A percentile compares a stretch with the other conserved stretches of the same genome.
phyloP scores from a whole-genome alignment of 257 asterid species.

The Nicotiana noctiflora region DNA sequence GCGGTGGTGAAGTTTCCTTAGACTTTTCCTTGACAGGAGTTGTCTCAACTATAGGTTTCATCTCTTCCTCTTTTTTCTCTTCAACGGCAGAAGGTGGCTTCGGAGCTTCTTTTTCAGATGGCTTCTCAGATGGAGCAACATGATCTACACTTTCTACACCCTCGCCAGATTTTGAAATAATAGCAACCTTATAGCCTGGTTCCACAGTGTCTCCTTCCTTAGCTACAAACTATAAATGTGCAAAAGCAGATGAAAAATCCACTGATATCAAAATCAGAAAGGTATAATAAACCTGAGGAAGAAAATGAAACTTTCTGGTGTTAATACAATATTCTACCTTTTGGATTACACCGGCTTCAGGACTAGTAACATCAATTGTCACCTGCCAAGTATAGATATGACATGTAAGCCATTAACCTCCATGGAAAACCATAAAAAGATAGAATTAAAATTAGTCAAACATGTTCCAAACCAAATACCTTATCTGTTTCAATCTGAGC shows the following conservation, averaged over 20 bases:
- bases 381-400: constrained; percentile 47
- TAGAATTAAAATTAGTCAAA: not conserved
- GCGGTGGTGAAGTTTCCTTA: constrained; percentile 37
- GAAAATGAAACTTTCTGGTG: not conserved
- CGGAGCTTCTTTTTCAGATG: constrained; percentile 53
- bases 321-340: constrained; percentile 40
- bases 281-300: not conserved
- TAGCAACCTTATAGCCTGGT: constrained; percentile 88
- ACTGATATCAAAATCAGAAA: constrained; percentile 8
- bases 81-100: constrained; percentile 39
- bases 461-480: constrained; percentile 33
- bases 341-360: constrained; percentile 97
- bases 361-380: constrained; percentile 95
- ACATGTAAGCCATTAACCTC: not conserved
- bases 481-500: constrained; percentile 99
- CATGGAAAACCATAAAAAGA: not conserved
- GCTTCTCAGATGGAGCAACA: constrained; percentile 81
- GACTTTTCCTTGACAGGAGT: constrained; percentile 41
- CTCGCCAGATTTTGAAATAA: constrained; percentile 84
- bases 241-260: constrained; percentile 9
- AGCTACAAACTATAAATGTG: constrained; percentile 50
- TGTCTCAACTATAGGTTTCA: constrained; percentile 48
- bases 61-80: constrained; percentile 52
- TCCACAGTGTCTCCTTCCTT: constrained; percentile 97
- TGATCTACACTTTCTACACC: constrained; percentile 65